Percentiles rank a stretch among this genome's conserved stretches.
phyloP scores from a whole-genome alignment of 2,329 filamentous ascomycete genomes.

The Phialocephala sp. region DNA sequence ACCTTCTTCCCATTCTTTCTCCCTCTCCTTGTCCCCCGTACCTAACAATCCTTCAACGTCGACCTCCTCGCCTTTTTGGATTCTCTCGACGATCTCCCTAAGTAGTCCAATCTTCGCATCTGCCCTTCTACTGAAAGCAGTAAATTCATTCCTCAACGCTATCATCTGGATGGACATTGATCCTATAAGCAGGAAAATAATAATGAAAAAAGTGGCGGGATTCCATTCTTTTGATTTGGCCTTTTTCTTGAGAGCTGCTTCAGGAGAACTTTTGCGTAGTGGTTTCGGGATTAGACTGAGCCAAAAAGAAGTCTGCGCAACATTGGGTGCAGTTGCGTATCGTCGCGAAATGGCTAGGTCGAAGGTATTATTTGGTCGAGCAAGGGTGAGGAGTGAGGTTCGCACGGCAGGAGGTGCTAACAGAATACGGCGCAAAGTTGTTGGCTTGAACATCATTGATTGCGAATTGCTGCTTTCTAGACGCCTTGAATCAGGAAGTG shows the following conservation, averaged over 20 bases:
- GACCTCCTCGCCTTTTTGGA: slow-evolving; percentile 76
- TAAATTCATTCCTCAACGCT: slow-evolving; percentile 75
- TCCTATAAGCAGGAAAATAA: slow-evolving; percentile 85
- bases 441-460: slow-evolving; percentile 34
- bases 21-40: slow-evolving; percentile 74
- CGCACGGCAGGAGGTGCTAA: slow-evolving; percentile 36
- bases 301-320: slow-evolving; percentile 60
- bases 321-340: slow-evolving; percentile 47
- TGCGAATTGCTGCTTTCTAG: neutral
- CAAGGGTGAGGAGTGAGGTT: slow-evolving; percentile 27
- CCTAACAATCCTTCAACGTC: slow-evolving; percentile 86
- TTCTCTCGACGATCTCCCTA: slow-evolving; percentile 73
- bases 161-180: slow-evolving; percentile 97
- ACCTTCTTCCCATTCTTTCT: slow-evolving; percentile 90
- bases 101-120: slow-evolving; percentile 80
- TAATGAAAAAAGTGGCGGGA: slow-evolving; percentile 80
- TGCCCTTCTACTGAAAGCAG: slow-evolving; percentile 74
- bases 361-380: slow-evolving; percentile 11
- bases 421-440: slow-evolving; percentile 33
- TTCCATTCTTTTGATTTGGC: slow-evolving; percentile 72
- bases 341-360: slow-evolving; percentile 22
- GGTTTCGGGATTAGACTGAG: slow-evolving; percentile 71
- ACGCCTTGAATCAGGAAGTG: neutral
- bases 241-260: slow-evolving; percentile 46
- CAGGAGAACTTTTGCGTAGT: slow-evolving; percentile 54